Base-by-base conservation (phyloP, 768 basidiomycete genomes). In the Basidioascus undulatus region DNA sequence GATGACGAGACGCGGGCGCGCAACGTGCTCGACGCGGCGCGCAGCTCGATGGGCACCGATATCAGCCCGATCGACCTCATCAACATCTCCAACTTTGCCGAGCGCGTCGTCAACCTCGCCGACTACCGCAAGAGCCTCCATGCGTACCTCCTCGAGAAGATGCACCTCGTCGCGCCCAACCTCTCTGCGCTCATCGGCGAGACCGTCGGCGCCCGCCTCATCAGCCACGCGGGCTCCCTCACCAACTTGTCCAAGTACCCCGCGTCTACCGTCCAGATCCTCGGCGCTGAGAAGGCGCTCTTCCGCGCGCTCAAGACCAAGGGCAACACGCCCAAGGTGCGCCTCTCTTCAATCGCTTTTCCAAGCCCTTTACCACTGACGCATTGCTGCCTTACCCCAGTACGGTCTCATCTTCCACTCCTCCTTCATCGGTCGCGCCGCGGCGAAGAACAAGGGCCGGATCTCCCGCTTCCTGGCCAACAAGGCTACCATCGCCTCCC, bases 381-480 rank as follows among this genome's bases (percentile, higher is more conserved):
- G 32, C 21, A 39, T 15, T n/a, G 42, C 30, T n/a, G 13, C 18
- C 3, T 35, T n/a, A n/a, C n/a, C n/a, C 5, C 55, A 94, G 81
- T 96, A 94, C 53, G 89, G 89, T 53, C 69, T 96, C n/a, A 68
- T 96, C 49, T 96, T 87, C 59, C 86, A 96, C 61, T 87, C 86
- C 16, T 68, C 84, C 2, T 94, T 92, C 64, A 94, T 96, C 56
- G 86, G 84, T 10, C 79, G 86, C 33, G 89, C 89, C 5, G 81
- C 75, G 15, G 68, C 83, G 32, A 89, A 86, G 60, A 72, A 80
- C 67, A 96, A 94, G 65, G 89, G 89, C 9, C 76, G 89, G 41
- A 94, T 94, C 55, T 92, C 87, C 4, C 76, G 89, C n/a, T 96
- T 94, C 70, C 66, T 96, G 7, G 89, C 89, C 30, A 96, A 96